phyloP scores from a whole-genome alignment of 2,329 filamentous ascomycete genomes.

The Alternaria novae-zelandiae region DNA sequence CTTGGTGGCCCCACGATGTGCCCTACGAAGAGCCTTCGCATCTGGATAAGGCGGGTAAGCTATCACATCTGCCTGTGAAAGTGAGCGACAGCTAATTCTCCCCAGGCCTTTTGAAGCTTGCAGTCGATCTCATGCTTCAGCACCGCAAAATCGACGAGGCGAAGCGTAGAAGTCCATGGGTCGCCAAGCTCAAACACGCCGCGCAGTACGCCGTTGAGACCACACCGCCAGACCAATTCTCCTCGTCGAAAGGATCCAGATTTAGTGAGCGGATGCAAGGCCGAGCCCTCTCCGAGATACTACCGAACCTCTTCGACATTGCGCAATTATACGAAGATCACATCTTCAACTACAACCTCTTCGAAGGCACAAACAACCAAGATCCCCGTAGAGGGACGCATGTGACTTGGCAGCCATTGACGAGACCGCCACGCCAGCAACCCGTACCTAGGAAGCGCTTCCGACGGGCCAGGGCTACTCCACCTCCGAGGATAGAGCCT shows the following conservation, averaged over 20 bases:
- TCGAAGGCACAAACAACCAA: slow-evolving; percentile 25
- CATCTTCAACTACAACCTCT: slow-evolving; percentile 30
- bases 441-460: slow-evolving; percentile 16
- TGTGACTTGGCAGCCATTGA: slow-evolving; percentile 30
- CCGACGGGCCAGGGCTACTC: slow-evolving; percentile 1
- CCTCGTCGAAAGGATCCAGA: slow-evolving; percentile 28
- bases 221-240: slow-evolving; percentile 33
- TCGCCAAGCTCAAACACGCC: slow-evolving; percentile 25
- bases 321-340: slow-evolving; percentile 40
- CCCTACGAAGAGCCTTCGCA: slow-evolving; percentile 44
- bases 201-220: slow-evolving; percentile 29
- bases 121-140: slow-evolving; percentile 39
- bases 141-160: slow-evolving; percentile 32
- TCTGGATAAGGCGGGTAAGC: slow-evolving; percentile 34
- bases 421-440: slow-evolving; percentile 23
- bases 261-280: slow-evolving; percentile 37
- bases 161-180: slow-evolving; percentile 35
- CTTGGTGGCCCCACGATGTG: slow-evolving; percentile 41
- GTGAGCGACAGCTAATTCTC: slow-evolving; percentile 5
- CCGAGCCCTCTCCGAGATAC: slow-evolving; percentile 30
- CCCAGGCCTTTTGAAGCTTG: slow-evolving; percentile 33
- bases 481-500: not conserved
- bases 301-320: slow-evolving; percentile 39
- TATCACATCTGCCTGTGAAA: not conserved
- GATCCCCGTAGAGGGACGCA: slow-evolving; percentile 30